A percentile compares a stretch with the other conserved stretches of the same genome.
These are phyloP conservation scores for Dalbergia cochinchinensis DNA, from an alignment of 306 rosid species.

Conservation along the genomic window DNA sequence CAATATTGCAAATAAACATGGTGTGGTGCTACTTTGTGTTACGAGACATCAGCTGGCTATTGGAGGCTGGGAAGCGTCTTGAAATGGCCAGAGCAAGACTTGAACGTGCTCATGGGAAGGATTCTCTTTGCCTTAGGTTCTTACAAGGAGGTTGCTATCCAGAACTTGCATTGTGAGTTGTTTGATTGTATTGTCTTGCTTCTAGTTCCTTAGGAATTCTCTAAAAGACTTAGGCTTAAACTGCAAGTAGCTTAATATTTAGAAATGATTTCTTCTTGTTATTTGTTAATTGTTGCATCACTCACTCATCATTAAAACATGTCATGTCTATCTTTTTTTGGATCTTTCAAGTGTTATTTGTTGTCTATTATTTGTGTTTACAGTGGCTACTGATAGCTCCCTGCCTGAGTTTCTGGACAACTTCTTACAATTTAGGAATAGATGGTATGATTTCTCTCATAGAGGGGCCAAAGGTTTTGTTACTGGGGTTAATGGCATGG, in stretches of 20 bases:
- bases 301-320: too few species aligned
- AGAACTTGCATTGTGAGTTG: too few species aligned
- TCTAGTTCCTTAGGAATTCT: background rate
- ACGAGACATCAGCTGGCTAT: constrained; percentile 78
- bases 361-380: constrained; percentile 40
- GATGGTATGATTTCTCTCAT: constrained; percentile 96
- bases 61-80: constrained; percentile 86
- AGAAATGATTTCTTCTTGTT: constrained; percentile 19
- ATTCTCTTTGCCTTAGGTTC: too few species aligned
- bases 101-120: constrained; percentile 49
- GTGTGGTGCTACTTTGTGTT: constrained; percentile 99
- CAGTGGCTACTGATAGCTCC: constrained; percentile 88
- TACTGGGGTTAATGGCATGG: constrained; percentile 66
- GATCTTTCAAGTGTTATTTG: background rate
- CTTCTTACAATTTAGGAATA: constrained; percentile 81
- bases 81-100: constrained; percentile 75
- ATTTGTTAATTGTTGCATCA: background rate
- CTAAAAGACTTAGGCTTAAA: background rate
- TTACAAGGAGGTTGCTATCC: too few species aligned
- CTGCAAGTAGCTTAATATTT: constrained; percentile 32
- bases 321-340: too few species aligned
- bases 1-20: constrained; percentile 65
- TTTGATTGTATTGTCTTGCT: too few species aligned
- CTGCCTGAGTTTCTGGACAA: constrained; percentile 89
- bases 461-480: constrained; percentile 77